Base-by-base conservation (phyloP, 495 filamentous ascomycete species). In the Penicillium dipodomyicola region DNA sequence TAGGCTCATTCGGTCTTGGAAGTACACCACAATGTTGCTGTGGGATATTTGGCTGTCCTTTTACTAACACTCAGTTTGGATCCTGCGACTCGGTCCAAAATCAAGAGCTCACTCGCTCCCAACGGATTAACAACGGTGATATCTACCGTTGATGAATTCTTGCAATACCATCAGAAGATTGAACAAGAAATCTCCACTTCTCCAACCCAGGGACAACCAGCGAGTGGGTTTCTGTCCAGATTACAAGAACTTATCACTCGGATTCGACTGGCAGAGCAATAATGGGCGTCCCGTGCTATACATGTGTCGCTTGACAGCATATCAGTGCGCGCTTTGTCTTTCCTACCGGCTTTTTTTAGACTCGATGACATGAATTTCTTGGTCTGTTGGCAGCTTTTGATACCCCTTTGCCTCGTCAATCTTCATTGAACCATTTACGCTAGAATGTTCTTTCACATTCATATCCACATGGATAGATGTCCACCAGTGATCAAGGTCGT, bases 41-140 rank as follows among this genome's bases (percentile, higher is more conserved):
- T 92, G 56, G 95, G 95, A 27, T 99, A 96, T 64, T 78, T 99
- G 41, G 85, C 93, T 1, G 84, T 97, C 5, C 77, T 97, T 4
- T 75, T 99, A 11, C 87, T 90, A 27, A 90, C 87, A 48, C 77
- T 97, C 15, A 91, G 87, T 65, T 75, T 92, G 19, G 74, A 84
- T 49, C 46, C 64, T 12, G 73, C 77, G 29, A 82, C 84, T 12
- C 70, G 80, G 33, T 65, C 70, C 25, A 68, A 76, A 20, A 76
- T 92, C 27, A 72, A 73, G 22, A 52, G 59, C 6, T 77, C 71
- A 27, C 76, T 90, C 43, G 81, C 82, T 2, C 80, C 83, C 7
- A 79, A 79, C 42, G 86, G 76, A 12, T 72, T 96, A 4, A 67
- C 77, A 14, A 71, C 82, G 17, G 70, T 96, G 20, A 67, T 94